These are phyloP conservation scores for Spergularia bocconei DNA, from an alignment of 148 eudicot species.

Conservation along the genomic window DNA sequence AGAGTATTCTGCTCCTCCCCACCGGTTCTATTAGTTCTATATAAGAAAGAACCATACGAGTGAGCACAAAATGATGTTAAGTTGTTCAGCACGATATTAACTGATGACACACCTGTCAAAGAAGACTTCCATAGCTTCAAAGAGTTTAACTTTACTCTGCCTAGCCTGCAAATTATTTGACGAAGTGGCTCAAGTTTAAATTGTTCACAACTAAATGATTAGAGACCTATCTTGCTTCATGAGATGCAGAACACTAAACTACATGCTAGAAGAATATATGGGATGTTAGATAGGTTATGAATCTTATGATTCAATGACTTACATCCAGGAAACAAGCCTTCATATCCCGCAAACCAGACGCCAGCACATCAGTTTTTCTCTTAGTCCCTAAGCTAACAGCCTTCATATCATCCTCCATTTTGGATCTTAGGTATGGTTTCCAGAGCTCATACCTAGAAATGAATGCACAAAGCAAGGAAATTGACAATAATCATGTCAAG, in stretches of 20 bases:
- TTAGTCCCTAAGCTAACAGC: slow-evolving; percentile 77
- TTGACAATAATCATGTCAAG: slow-evolving; percentile 1
- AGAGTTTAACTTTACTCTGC: slow-evolving; percentile 69
- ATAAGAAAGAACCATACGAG: not conserved
- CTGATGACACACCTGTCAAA: slow-evolving; percentile 62
- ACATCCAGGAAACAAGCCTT: slow-evolving; percentile 88
- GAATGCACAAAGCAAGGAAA: slow-evolving; percentile 5
- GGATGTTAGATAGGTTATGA: not conserved
- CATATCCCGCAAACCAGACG: slow-evolving; percentile 76
- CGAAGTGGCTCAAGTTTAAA: not conserved
- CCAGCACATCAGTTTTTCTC: slow-evolving; percentile 69
- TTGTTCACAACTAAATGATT: not conserved
- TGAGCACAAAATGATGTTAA: slow-evolving; percentile 2
- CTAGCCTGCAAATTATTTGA: slow-evolving; percentile 54
- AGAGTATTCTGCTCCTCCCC: slow-evolving; percentile 50
- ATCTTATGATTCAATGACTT: slow-evolving; percentile 30
- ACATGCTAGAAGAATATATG: not conserved
- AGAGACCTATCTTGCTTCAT: not conserved
- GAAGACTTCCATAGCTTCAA: slow-evolving; percentile 84
- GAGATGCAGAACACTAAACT: not conserved
- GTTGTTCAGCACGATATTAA: not conserved
- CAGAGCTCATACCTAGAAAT: slow-evolving; percentile 75
- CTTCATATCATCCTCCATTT: slow-evolving; percentile 95
- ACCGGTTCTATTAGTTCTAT: slow-evolving; percentile 60
- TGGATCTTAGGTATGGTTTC: slow-evolving; percentile 93